These are phyloP conservation scores for Blepharisma undulans DNA, from an alignment of 169 alveolate species.

Conservation along the genomic window DNA sequence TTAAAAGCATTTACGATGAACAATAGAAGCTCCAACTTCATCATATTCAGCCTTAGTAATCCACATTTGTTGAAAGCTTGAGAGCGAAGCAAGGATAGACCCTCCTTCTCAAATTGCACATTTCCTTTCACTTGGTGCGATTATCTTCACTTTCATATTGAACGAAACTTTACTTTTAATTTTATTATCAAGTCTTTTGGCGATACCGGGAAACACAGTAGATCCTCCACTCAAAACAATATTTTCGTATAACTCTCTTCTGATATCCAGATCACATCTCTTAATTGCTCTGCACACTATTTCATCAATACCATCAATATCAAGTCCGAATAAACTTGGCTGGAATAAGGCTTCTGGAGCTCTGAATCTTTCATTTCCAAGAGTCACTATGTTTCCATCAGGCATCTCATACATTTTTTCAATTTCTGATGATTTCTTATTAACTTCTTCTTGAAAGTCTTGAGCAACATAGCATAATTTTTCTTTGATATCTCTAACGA, in stretches of 20 bases:
- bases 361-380: conserved; percentile 78
- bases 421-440: conserved; percentile 78
- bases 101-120: conserved; percentile 99
- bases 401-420: conserved; percentile 77
- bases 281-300: conserved; percentile 72
- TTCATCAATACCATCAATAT: conserved; percentile 78
- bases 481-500: conserved; percentile 81
- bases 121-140: conserved; percentile 98
- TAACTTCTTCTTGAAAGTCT: conserved; percentile 43
- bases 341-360: conserved; percentile 88
- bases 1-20: conserved; percentile 97
- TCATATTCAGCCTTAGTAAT: conserved; percentile 97
- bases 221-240: conserved; percentile 88
- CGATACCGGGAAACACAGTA: conserved; percentile 82
- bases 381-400: conserved; percentile 78
- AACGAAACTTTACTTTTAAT: conserved; percentile 74
- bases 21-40: conserved; percentile 97
- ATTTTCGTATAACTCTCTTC: conserved; percentile 73
- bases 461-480: conserved; percentile 74
- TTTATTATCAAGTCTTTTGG: conserved; percentile 83
- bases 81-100: conserved; percentile 93
- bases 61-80: conserved; percentile 98
- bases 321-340: conserved; percentile 80
- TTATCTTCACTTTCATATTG: conserved; percentile 95
- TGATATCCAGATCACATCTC: conserved; percentile 83